These are phyloP conservation scores for Mesostigma viride DNA, from an alignment of 139 green algal genomes.

Conservation along the genomic window DNA sequence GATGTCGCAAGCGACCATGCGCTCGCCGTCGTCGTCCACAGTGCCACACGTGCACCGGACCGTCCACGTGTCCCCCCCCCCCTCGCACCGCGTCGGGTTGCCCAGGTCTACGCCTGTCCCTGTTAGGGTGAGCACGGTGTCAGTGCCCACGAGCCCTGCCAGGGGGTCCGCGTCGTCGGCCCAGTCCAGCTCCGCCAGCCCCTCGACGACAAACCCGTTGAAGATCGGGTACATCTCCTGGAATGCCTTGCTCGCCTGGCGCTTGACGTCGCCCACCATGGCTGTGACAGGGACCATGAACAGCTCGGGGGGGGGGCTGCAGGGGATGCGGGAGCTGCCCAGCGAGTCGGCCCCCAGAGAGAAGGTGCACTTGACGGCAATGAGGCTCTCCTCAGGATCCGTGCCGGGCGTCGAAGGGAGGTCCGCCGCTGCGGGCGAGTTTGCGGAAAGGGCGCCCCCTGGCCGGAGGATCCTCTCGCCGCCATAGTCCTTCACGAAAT, in stretches of 20 bases:
- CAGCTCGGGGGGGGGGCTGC: neutral
- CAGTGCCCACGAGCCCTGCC: neutral
- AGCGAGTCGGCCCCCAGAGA: neutral
- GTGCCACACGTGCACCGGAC: constrained; percentile 69
- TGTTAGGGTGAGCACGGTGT: neutral
- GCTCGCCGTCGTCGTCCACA: constrained; percentile 85
- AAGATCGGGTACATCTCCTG: constrained; percentile 62
- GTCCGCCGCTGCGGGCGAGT: neutral
- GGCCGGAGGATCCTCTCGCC: constrained; percentile 33
- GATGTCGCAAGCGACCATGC: constrained; percentile 85
- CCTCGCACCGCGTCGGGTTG: constrained; percentile 18
- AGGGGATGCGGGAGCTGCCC: too few species aligned
- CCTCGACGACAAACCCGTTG: constrained; percentile 23
- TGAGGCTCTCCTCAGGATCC: neutral
- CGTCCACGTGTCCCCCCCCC: constrained; percentile 73
- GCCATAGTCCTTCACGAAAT: constrained; percentile 56
- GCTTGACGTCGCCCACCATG: constrained; percentile 39
- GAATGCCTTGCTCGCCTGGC: constrained; percentile 34
- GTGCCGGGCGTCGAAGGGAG: neutral
- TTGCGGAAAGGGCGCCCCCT: neutral
- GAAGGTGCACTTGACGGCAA: neutral
- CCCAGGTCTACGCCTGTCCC: neutral
- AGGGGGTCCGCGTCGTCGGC: neutral
- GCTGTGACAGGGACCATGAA: neutral
- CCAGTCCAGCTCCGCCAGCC: constrained; percentile 12